Percentiles rank a stretch among this genome's conserved stretches.
These are phyloP conservation scores for Lodderomyces metapsilosis DNA, from an alignment of 1,139 yeast genomes.

Conservation along the genomic window DNA sequence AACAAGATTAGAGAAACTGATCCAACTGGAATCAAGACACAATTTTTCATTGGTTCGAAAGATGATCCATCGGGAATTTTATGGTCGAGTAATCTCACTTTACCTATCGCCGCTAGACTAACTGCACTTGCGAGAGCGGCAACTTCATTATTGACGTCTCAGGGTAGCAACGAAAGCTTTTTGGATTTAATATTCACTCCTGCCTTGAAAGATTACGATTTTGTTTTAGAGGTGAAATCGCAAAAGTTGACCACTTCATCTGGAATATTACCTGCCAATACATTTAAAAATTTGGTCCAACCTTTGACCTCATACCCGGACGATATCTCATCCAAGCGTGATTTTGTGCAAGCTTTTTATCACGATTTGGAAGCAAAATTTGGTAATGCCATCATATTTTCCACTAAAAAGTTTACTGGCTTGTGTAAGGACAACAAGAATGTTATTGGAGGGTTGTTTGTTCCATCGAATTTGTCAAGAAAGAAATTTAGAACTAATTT, in stretches of 20 bases:
- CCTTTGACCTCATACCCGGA: constrained; percentile 42
- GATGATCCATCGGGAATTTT: constrained; percentile 80
- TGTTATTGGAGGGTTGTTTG: constrained; percentile 77
- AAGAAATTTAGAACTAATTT: constrained; percentile 77
- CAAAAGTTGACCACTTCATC: constrained; percentile 43
- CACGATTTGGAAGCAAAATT: constrained; percentile 57
- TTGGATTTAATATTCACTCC: constrained; percentile 70
- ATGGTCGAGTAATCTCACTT: constrained; percentile 71
- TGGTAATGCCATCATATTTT: constrained; percentile 58
- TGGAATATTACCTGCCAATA: constrained; percentile 55
- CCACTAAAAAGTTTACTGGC: constrained; percentile 54
- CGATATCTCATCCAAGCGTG: constrained; percentile 46
- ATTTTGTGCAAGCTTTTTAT: constrained; percentile 54
- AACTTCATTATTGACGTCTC: constrained; percentile 45
- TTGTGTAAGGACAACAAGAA: constrained; percentile 51
- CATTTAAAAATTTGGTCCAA: constrained; percentile 64
- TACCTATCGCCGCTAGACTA: constrained; percentile 82
- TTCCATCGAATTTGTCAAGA: constrained; percentile 56
- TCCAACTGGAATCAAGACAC: constrained; percentile 77
- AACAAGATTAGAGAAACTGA: constrained; percentile 66
- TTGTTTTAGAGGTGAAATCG: constrained; percentile 60
- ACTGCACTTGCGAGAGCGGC: constrained; percentile 87
- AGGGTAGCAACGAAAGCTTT: constrained; percentile 45
- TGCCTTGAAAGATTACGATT: constrained; percentile 80
- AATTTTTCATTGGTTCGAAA: constrained; percentile 77